Base-by-base conservation (phyloP, 257 asterid species). In the Solanum raphanifolium region DNA sequence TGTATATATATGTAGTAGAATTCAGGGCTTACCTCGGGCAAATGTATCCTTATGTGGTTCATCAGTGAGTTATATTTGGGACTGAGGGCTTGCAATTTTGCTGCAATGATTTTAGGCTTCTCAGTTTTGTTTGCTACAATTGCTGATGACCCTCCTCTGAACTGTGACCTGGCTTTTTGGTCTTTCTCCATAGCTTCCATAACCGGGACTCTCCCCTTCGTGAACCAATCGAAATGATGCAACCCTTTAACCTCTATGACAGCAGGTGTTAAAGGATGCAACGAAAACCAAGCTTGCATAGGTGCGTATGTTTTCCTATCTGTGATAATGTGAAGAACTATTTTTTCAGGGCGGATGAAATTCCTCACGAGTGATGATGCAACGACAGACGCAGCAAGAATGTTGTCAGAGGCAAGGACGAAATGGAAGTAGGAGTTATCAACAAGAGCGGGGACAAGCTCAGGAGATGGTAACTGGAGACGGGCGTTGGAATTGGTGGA, bases 121-220 rank as follows among this genome's bases (percentile, higher is more conserved):
- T 97, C 98, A 0, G 98, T 95, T 90, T 91, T 93, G 90, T 93
- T 94, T 25, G 96, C 98, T 88, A 95, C 98, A 2, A 97, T 97
- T 48, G 98, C 97, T 1, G 98, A 94, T 12, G 99, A 97, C 10
- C 99, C 99, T 68, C 99, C 99, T 88, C 98, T 93, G 69, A 93
- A 97, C 81, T 89, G 94, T 29, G 99, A 91, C 9, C 98, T 89
- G 72, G 95, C 95, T 86, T 91, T 91, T 87, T 95, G 98, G 86
- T 97, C 99, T 87, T 97, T 97, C 91, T 97, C 99, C 99, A 95
- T 97, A 85, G 99, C 99, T 90, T 97, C 99, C 89, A 97, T 88
- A 27, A 97, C 98, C 1, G 99, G 98, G 85, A 97, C 95, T 86
- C 91, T 95, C 85, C 99, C 98, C 94, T 94, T 95, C 9, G 98